Evolutionary conservation across 2,329 filamentous ascomycete species (phyloP).

Genomic region (Talaromyces sp.): DNA sequence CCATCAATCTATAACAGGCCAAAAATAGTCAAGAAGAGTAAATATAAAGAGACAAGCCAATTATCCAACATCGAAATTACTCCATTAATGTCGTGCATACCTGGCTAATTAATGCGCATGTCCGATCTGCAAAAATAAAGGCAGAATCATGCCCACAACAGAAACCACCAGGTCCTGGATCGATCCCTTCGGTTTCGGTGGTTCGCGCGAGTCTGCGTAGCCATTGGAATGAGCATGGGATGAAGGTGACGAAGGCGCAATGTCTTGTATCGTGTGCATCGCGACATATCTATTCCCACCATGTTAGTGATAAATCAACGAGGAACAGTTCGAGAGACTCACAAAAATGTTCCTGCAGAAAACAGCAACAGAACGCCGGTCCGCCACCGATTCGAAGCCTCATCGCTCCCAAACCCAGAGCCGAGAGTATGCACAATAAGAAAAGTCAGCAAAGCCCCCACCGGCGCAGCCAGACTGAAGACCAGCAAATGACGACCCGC

Average conservation of each 20-base stretch:
- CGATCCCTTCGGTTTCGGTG: constrained; percentile 37
- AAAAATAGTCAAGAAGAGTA: background rate
- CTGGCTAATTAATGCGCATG: constrained; percentile 41
- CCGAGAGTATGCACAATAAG: constrained; percentile 69
- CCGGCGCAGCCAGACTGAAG: constrained; percentile 86
- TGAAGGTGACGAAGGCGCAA: constrained; percentile 30
- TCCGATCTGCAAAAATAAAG: constrained; percentile 47
- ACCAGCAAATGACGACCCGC: constrained; percentile 81
- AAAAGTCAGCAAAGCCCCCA: constrained; percentile 81
- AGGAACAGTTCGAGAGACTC: constrained; percentile 41
- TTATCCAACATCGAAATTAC: constrained; percentile 1
- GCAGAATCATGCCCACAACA: constrained; percentile 48
- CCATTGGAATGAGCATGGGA: constrained; percentile 40
- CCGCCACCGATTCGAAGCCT: constrained; percentile 71
- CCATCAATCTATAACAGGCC: constrained; percentile 1
- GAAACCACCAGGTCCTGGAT: constrained; percentile 46
- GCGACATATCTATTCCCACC: constrained; percentile 71
- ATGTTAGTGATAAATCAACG: constrained; percentile 17
- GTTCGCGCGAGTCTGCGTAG: constrained; percentile 40
- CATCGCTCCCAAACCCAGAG: constrained; percentile 50
- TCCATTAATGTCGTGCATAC: background rate
- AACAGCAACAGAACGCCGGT: constrained; percentile 94
- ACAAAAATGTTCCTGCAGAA: constrained; percentile 93
- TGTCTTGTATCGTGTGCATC: constrained; percentile 96
- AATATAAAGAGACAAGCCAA: background rate